Percentiles rank a stretch among this genome's conserved stretches.
Conservation (phyloP, 495 filamentous ascomycete genomes). For the Talaromyces ruber region DNA sequence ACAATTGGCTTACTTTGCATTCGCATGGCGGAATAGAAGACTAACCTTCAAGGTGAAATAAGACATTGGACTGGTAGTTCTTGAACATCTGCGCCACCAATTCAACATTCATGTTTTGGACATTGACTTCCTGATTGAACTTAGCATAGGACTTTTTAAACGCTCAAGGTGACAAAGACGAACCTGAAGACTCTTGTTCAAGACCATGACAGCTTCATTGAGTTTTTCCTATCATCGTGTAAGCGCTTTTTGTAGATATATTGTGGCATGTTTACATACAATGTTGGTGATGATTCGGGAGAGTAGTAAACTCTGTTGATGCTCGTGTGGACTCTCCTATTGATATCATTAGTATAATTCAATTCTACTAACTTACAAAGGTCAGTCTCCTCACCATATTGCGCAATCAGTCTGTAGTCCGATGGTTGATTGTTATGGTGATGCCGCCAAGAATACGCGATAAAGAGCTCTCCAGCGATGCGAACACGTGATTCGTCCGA, state of each 20-base stretch:
- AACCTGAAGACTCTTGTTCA: conserved; percentile 90
- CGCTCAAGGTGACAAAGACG: neutral
- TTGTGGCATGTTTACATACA: conserved; percentile 39
- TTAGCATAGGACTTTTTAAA: neutral
- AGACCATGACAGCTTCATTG: conserved; percentile 83
- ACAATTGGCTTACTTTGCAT: neutral
- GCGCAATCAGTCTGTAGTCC: neutral
- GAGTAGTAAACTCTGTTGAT: conserved; percentile 88
- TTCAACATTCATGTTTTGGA: conserved; percentile 97
- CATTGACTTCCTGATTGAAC: conserved; percentile 77
- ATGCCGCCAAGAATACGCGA: conserved; percentile 3
- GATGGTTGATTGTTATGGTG: neutral
- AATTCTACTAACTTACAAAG: neutral
- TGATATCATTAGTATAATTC: conserved; percentile 4
- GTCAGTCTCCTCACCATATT: neutral
- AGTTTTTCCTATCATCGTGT: conserved; percentile 71
- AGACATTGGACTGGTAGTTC: conserved; percentile 96
- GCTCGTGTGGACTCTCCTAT: conserved; percentile 94
- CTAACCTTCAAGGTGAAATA: conserved; percentile 94
- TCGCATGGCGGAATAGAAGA: neutral
- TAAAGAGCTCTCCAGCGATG: neutral
- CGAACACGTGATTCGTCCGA: neutral
- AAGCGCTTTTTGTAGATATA: neutral
- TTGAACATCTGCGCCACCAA: conserved; percentile 99
- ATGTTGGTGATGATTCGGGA: conserved; percentile 97